Base-by-base conservation (phyloP, 2,329 filamentous ascomycete genomes). In the Colletotrichum viniferum region DNA sequence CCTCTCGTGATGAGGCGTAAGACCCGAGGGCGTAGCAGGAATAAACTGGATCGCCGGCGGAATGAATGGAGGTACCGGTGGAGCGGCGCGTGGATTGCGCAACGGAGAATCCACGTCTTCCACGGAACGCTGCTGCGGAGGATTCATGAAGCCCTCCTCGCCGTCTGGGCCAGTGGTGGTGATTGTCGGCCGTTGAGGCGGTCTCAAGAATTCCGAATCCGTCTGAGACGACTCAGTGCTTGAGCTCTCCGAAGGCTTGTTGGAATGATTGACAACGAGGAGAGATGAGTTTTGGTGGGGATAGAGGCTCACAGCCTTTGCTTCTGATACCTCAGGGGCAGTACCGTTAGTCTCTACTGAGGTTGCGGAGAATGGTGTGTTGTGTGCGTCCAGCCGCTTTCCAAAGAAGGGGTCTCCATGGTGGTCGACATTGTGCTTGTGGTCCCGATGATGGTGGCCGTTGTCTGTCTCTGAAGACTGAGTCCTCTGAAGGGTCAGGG, bases 271-370 rank as follows among this genome's bases (percentile, higher is more conserved):
- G 34, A 93, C 89, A 82, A 93, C 87, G 56, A 92, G 81, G 13
- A 93, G 84, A 6, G 92, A 93, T 63, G 88, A 92, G 78, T 93
- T 93, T 78, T 93, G 91, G 77, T 93, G 92, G 24, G 90, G 88
- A 77, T 89, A 92, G 78, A 93, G 91, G 76, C 87, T 91, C 71
- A 93, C 87, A 52, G 90, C 90, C 80, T 90, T 84, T 38, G 92
- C 92, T 83, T 93, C 91, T 1, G 91, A 91, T 55, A 93, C 88
- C 78, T 92, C 91, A 5, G 87, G 86, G 4, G 90, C 92, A n/a
- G 91, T 92, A 38, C 87, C 89, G 48, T 86, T 89, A n/a, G 90
- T 92, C 69, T 92, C 91, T 63, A 92, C 87, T 0, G 92, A 93
- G 1, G 86, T 85, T 73, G 90, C 84, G 3, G 92, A 93, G 78